These are phyloP conservation scores for Leccinellum albellum DNA, from an alignment of 768 basidiomycete species.

Conservation along the genomic window DNA sequence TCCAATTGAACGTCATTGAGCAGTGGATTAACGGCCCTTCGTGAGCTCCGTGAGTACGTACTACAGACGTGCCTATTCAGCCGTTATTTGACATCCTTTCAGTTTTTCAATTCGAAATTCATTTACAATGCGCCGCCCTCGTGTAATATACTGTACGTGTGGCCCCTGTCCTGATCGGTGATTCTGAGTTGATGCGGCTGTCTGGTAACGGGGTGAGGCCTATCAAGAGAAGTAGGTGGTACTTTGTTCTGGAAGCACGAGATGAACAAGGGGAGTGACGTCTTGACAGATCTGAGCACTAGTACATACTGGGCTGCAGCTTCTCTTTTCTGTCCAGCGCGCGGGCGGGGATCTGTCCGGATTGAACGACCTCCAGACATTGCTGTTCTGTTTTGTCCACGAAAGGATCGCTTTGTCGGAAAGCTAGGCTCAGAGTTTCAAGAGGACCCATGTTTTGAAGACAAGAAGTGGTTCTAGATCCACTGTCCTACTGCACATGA, in stretches of 20 bases:
- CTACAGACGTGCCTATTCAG: background rate
- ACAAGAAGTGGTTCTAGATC: conserved; percentile 45
- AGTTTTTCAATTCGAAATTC: background rate
- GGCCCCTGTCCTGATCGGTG: background rate
- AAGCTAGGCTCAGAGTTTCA: background rate
- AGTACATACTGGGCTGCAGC: conserved; percentile 11
- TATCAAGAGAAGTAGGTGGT: background rate
- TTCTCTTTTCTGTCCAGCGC: conserved; percentile 8
- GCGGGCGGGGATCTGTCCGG: conserved; percentile 12
- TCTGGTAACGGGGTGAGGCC: background rate
- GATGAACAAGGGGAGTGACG: no score
- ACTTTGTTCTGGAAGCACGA: background rate
- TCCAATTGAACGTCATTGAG: background rate
- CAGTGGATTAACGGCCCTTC: background rate
- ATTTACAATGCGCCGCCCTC: background rate
- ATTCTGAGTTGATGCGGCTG: background rate
- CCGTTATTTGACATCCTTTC: background rate
- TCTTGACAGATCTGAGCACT: conserved; percentile 8
- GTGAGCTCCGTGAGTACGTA: background rate
- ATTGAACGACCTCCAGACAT: conserved; percentile 8
- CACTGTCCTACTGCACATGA: conserved; percentile 49
- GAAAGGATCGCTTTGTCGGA: background rate
- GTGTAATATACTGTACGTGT: background rate
- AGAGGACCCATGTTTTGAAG: conserved; percentile 28
- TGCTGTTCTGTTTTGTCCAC: conserved; percentile 1